Conservation (phyloP, 2,329 filamentous ascomycete species). For the Fusarium heterosporum region DNA sequence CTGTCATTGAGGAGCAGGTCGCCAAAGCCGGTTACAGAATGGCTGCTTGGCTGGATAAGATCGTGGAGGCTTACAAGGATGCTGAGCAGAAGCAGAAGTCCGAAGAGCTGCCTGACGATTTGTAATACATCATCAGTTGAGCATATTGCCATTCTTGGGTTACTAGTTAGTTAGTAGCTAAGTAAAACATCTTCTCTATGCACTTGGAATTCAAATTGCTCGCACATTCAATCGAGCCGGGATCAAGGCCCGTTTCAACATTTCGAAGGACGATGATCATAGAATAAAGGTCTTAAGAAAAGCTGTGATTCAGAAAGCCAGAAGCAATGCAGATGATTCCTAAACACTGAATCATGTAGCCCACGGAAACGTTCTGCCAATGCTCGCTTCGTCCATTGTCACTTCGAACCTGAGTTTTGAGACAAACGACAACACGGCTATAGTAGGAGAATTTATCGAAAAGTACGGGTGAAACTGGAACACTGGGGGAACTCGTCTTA, state of each 20-base stretch:
- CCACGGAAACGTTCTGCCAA: constrained; percentile 3
- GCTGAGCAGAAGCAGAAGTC: constrained; percentile 40
- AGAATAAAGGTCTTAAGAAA: not conserved
- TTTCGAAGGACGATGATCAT: not conserved
- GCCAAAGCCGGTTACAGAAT: constrained; percentile 77
- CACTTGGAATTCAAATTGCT: not conserved
- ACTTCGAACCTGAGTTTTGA: constrained; percentile 29
- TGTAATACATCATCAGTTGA: constrained; percentile 39
- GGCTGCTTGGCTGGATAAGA: constrained; percentile 74
- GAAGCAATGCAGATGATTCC: not conserved
- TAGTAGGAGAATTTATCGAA: constrained; percentile 4
- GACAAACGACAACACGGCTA: constrained; percentile 9
- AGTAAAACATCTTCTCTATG: not conserved
- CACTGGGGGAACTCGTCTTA: constrained; percentile 7
- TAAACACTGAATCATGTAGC: constrained; percentile 8
- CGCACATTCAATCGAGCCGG: not conserved
- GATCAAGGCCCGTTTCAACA: not conserved
- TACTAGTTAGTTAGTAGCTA: not conserved
- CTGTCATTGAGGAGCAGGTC: constrained; percentile 73
- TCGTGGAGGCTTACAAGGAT: constrained; percentile 58
- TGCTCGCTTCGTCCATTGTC: constrained; percentile 22
- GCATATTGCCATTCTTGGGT: not conserved
- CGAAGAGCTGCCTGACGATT: constrained; percentile 47
- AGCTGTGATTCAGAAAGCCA: not conserved
- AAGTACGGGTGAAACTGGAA: constrained; percentile 19